Conservation (phyloP, 768 basidiomycete genomes). For the Saitozyma podzolica region DNA sequence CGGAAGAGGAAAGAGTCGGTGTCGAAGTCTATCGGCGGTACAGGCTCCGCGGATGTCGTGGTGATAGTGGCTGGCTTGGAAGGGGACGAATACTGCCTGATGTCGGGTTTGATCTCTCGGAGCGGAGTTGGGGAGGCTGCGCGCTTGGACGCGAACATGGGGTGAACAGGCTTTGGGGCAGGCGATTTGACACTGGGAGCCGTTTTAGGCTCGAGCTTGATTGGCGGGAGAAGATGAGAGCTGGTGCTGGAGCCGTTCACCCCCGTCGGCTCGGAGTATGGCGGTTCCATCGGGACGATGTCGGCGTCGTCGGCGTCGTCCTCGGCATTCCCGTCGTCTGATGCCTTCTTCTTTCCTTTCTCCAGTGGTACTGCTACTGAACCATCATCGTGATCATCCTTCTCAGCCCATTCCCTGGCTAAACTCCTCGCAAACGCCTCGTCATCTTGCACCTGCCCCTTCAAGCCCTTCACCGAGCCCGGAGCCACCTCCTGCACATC, state of each 20-base stretch:
- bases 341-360: conserved; percentile 40
- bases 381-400: conserved; percentile 39
- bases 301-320: conserved; percentile 41
- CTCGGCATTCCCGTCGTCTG: conserved; percentile 2
- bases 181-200: conserved; percentile 3
- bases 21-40: conserved; percentile 46
- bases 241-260: conserved; percentile 35
- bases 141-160: conserved; percentile 14
- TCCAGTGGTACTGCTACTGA: conserved; percentile 61
- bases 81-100: background rate
- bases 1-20: conserved; percentile 44
- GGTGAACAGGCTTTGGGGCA: conserved; percentile 12
- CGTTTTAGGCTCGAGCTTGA: conserved; percentile 9
- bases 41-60: conserved; percentile 27
- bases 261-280: conserved; percentile 21
- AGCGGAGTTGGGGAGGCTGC: conserved; percentile 3
- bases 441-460: conserved; percentile 11
- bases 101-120: conserved; percentile 13
- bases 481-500: background rate
- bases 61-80: conserved; percentile 35
- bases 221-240: conserved; percentile 20
- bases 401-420: conserved; percentile 26
- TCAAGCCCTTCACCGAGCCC: background rate
- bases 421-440: conserved; percentile 25
- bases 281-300: conserved; percentile 15